Conservation (phyloP, 176 grass and related monocot genomes). For the Zoysia japonica region DNA sequence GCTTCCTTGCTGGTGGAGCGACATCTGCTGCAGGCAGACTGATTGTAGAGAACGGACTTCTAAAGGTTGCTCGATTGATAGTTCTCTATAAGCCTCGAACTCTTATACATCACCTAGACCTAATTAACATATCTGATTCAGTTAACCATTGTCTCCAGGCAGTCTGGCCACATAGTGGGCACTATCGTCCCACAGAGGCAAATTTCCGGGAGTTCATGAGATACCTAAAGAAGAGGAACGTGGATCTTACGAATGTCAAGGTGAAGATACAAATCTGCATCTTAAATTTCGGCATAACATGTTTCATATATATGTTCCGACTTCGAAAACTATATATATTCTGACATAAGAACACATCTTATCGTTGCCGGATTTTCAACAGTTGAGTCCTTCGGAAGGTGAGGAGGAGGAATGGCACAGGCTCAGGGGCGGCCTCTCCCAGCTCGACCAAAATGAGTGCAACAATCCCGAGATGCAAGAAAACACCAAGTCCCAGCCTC, state of each 20-base stretch:
- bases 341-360: not conserved
- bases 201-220: slow-evolving; percentile 88
- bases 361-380: slow-evolving; percentile 40
- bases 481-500: slow-evolving; percentile 11
- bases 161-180: slow-evolving; percentile 91
- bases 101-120: not conserved
- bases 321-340: not conserved
- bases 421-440: slow-evolving; percentile 31
- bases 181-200: slow-evolving; percentile 85
- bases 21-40: slow-evolving; percentile 90
- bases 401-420: slow-evolving; percentile 52
- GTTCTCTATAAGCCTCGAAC: not conserved
- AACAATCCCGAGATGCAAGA: slow-evolving; percentile 32
- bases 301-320: not conserved
- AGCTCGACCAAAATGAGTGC: slow-evolving; percentile 26
- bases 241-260: slow-evolving; percentile 87
- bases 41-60: slow-evolving; percentile 59
- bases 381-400: slow-evolving; percentile 63
- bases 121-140: slow-evolving; percentile 29
- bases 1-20: slow-evolving; percentile 97
- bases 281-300: not conserved
- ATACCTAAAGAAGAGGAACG: slow-evolving; percentile 65
- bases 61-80: slow-evolving; percentile 50
- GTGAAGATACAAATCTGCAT: slow-evolving; percentile 28
- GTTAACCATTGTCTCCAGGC: slow-evolving; percentile 46